Conservation (phyloP, 2,329 filamentous ascomycete species). For the Diaporthe helianthi region DNA sequence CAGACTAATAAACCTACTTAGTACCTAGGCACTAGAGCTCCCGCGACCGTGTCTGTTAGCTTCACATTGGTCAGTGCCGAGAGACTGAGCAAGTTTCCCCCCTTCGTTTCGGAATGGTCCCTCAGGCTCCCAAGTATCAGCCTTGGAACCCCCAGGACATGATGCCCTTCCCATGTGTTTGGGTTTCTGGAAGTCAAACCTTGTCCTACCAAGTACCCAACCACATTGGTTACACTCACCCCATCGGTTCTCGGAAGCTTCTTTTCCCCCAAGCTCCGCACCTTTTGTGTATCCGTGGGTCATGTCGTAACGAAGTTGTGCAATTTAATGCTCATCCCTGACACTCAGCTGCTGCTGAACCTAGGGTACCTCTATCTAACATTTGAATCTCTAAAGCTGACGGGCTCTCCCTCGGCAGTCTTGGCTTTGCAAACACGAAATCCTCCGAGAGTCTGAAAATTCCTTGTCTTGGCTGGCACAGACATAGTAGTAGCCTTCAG, state of each 20-base stretch:
- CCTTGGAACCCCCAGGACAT: too few species aligned
- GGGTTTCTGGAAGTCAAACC: background rate
- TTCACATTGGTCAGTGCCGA: background rate
- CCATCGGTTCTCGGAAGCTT: background rate
- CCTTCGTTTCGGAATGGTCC: slow-evolving; percentile 11
- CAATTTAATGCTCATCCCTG: slow-evolving; percentile 8
- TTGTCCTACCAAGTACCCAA: background rate
- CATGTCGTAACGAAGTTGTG: background rate
- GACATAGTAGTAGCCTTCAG: background rate
- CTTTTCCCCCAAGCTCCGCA: background rate
- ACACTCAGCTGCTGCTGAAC: background rate
- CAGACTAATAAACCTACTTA: too few species aligned
- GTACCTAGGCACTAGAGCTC: too few species aligned
- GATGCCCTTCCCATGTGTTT: background rate
- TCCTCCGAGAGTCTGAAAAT: background rate
- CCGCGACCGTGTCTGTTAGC: background rate
- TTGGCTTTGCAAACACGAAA: background rate
- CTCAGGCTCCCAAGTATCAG: background rate
- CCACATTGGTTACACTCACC: background rate
- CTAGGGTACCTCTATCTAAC: background rate
- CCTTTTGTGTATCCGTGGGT: background rate
- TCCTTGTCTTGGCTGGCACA: slow-evolving; percentile 23
- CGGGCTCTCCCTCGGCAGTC: background rate
- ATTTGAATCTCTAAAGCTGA: slow-evolving; percentile 3
- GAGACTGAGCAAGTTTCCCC: slow-evolving; percentile 21